Conservation (phyloP, 108 stramenopile genomes). For the Seminavis robusta region DNA sequence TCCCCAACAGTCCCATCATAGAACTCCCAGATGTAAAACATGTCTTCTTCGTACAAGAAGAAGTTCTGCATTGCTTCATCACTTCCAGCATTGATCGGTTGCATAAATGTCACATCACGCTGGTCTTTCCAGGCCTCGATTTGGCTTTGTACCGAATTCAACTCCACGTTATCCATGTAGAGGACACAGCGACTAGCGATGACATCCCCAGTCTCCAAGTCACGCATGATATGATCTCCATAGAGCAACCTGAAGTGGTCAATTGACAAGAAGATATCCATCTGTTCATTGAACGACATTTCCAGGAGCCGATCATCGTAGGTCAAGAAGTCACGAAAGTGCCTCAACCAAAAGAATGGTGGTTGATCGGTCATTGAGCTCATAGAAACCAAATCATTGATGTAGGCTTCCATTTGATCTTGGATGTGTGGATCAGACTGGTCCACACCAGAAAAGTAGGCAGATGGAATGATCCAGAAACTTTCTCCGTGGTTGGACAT, state of each 20-base stretch:
- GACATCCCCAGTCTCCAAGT: constrained; percentile 4
- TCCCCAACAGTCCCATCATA: constrained; percentile 1
- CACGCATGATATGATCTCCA: constrained; percentile 10
- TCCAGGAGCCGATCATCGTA: not conserved
- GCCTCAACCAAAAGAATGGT: constrained; percentile 19
- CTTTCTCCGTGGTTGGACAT: no score
- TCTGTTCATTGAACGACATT: constrained; percentile 10
- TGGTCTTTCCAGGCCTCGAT: constrained; percentile 11
- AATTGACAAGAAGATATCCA: constrained; percentile 15
- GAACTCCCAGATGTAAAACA: not conserved
- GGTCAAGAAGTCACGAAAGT: constrained; percentile 10
- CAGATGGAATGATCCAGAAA: not conserved
- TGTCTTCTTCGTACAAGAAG: no score
- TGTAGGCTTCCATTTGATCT: constrained; percentile 17
- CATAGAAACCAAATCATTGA: constrained; percentile 18
- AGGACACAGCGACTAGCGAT: not conserved
- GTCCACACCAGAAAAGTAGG: constrained; percentile 25
- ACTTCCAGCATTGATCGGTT: constrained; percentile 7
- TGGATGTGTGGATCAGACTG: constrained; percentile 10
- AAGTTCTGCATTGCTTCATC: no score
- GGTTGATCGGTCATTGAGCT: constrained; percentile 6
- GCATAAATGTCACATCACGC: constrained; percentile 1
- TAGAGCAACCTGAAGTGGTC: constrained; percentile 12
- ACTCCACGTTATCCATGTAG: constrained; percentile 10
- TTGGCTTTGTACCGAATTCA: constrained; percentile 2